Evolutionary conservation across 352 stramenopile species (phyloP), one percentile per base, ranked within the genome.

Genomic region (Phytophthora boehmeriae): DNA sequence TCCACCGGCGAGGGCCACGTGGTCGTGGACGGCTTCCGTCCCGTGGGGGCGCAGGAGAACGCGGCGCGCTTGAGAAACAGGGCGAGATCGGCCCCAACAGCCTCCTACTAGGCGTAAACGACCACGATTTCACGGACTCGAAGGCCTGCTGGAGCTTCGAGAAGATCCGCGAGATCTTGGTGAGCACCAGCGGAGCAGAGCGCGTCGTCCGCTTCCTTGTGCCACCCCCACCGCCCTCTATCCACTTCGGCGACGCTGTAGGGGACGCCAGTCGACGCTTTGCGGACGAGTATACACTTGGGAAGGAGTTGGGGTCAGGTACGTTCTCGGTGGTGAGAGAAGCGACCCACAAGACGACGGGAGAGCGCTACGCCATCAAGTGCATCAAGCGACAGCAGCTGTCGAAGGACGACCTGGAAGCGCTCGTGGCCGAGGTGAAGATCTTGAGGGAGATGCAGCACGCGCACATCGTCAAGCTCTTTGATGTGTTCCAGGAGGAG

Each of bases 401-500:
- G 20, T 76, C 79, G 5, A 50, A 68, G 0, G 80, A 92, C 17
- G 87, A 93, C 48, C 47, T 97, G 19, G 68, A 83, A 19, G 89
- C 86, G 41, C 76, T 98, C 10, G 88, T 83, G 55, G 83, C 89
- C 8, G 76, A 92, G 54, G 78, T 92, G 8, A 78, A 83, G 45
- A 89, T 95, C 60, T 69, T 95, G 56, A 66, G 87, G 49, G 75
- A 90, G 60, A 90, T 95, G 82, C 78, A 92, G 68, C 91, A 97
- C 71, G 71, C 83, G 35, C 81, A 97, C 66, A 96, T 97, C 56
- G 85, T 97, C 61, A 82, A 89, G 44, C 71, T 97, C 6, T 90
- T 93, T 42, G 94, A 93, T 41, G 95, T 98, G 10, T 98, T 93
- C 72, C 74, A 97, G 39, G 91, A 97, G 32, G 75, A 88, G 14